phyloP scores from a whole-genome alignment of 345 rosid genomes.

The Linum lewisii region DNA sequence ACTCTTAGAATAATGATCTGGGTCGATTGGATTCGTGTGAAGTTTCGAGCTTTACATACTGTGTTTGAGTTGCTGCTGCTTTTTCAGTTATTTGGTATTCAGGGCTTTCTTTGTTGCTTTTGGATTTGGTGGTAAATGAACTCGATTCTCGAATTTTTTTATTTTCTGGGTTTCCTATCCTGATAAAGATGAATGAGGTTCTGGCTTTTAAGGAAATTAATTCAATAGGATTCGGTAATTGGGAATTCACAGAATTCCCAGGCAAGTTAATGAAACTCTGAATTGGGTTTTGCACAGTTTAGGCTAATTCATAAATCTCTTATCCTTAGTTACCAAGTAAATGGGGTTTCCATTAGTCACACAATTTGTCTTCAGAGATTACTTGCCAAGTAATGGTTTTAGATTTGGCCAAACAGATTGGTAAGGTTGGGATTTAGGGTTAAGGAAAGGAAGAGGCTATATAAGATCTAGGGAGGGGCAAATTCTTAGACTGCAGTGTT shows the following conservation, averaged over 20 bases:
- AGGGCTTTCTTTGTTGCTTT: background rate
- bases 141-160: background rate
- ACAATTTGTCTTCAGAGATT: background rate
- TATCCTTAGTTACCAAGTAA: background rate
- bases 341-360: background rate
- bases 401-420: background rate
- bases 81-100: background rate
- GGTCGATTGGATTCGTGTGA: background rate
- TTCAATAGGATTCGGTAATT: background rate
- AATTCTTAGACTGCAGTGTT: no score
- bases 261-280: background rate
- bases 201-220: slow-evolving; percentile 1
- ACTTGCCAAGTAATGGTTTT: background rate
- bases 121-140: background rate
- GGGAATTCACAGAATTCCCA: slow-evolving; percentile 6
- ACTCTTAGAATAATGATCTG: background rate
- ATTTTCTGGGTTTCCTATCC: background rate
- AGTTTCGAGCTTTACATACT: background rate
- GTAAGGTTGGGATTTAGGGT: background rate
- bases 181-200: background rate
- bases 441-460: background rate
- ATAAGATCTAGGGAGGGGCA: no score
- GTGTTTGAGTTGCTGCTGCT: background rate
- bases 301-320: background rate
- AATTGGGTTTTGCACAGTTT: background rate